Percentiles rank a stretch among this genome's conserved stretches.
These are phyloP conservation scores for Pseudoturritis turrita DNA, from an alignment of 345 rosid genomes.

Conservation along the genomic window DNA sequence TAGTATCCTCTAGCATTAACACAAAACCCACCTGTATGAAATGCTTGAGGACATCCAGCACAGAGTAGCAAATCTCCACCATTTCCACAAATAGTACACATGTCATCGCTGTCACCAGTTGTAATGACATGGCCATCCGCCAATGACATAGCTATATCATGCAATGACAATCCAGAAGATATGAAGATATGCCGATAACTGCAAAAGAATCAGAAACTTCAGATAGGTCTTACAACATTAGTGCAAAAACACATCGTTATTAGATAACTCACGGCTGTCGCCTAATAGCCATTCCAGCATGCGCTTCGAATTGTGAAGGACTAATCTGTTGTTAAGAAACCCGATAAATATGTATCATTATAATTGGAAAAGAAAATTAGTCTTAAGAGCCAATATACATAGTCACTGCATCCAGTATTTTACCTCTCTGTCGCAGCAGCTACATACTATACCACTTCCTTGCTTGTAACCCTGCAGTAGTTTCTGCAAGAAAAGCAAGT, in stretches of 20 bases:
- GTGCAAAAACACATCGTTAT: slow-evolving; percentile 9
- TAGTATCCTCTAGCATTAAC: background rate
- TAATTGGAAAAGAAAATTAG: background rate
- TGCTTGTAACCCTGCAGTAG: slow-evolving; percentile 70
- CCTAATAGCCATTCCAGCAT: slow-evolving; percentile 94
- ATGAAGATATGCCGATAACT: slow-evolving; percentile 81
- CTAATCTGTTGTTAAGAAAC: slow-evolving; percentile 52
- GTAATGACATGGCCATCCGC: slow-evolving; percentile 63
- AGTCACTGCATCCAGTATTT: slow-evolving; percentile 9
- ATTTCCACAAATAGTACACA: slow-evolving; percentile 71
- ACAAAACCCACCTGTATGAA: slow-evolving; percentile 55
- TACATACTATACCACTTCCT: slow-evolving; percentile 75
- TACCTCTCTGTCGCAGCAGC: slow-evolving; percentile 71
- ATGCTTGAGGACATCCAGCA: slow-evolving; percentile 71
- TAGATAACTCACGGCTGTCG: slow-evolving; percentile 82
- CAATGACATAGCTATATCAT: slow-evolving; percentile 73
- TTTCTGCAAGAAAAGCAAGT: slow-evolving; percentile 37
- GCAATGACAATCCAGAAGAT: slow-evolving; percentile 67
- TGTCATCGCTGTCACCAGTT: slow-evolving; percentile 62
- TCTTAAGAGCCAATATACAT: background rate
- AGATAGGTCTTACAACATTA: background rate
- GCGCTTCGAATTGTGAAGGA: slow-evolving; percentile 94
- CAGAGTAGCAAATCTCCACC: slow-evolving; percentile 69
- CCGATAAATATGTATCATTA: background rate
- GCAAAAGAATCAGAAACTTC: slow-evolving; percentile 9